A percentile compares a stretch with the other conserved stretches of the same genome.
Evolutionary conservation across 768 basidiomycete genomes (phyloP).

Genomic region (Tricholoma bakamatsutake): DNA sequence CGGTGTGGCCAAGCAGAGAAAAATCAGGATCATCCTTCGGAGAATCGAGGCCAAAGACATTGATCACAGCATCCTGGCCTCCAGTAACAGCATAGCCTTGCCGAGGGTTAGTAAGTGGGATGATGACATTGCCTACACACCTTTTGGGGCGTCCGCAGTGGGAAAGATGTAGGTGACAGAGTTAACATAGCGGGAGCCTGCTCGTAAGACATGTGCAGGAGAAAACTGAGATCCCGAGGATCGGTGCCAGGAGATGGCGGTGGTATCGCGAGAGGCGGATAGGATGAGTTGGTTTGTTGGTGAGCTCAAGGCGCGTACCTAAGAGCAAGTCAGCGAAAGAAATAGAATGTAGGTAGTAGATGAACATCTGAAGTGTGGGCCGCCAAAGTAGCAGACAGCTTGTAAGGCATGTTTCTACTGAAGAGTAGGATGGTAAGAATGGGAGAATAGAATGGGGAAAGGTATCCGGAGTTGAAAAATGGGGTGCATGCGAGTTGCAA

Average conservation of each 20-base stretch:
- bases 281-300: slow-evolving; percentile 75
- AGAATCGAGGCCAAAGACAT: slow-evolving; percentile 62
- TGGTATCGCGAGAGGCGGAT: slow-evolving; percentile 88
- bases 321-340: slow-evolving; percentile 16
- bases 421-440: slow-evolving; percentile 1
- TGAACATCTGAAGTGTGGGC: slow-evolving; percentile 74
- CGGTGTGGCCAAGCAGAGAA: slow-evolving; percentile 81
- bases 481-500: neutral
- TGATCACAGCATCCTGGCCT: slow-evolving; percentile 85
- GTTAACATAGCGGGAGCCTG: slow-evolving; percentile 75
- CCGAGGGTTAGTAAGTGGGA: slow-evolving; percentile 16
- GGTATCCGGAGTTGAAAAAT: slow-evolving; percentile 27
- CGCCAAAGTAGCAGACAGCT: slow-evolving; percentile 65
- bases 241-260: slow-evolving; percentile 82
- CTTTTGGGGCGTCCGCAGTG: slow-evolving; percentile 62
- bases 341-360: slow-evolving; percentile 15
- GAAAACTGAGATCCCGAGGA: slow-evolving; percentile 43
- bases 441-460: slow-evolving; percentile 3
- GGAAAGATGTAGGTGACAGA: slow-evolving; percentile 74
- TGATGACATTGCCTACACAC: slow-evolving; percentile 33
- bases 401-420: slow-evolving; percentile 53
- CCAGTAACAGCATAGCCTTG: slow-evolving; percentile 83
- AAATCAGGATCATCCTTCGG: slow-evolving; percentile 70
- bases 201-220: slow-evolving; percentile 47
- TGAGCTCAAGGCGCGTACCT: slow-evolving; percentile 82